Evolutionary conservation across 2,329 filamentous ascomycete genomes (phyloP).

Genomic region (Myriosclerotinia scirpicola): DNA sequence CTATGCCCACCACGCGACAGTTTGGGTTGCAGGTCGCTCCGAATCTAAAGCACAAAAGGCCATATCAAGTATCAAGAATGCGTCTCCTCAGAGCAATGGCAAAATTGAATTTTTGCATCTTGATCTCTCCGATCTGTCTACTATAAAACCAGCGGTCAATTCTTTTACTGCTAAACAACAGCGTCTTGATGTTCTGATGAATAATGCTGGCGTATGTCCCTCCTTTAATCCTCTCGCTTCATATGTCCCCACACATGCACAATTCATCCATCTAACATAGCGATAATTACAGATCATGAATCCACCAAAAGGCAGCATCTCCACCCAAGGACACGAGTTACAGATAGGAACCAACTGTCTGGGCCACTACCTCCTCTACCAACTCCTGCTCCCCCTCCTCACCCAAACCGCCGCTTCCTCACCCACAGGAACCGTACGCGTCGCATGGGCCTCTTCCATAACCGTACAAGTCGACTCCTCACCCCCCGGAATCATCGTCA

Average conservation of each 20-base stretch:
- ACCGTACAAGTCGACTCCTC: slow-evolving; percentile 27
- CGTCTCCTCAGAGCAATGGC: not conserved
- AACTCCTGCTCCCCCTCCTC: slow-evolving; percentile 38
- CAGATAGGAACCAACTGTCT: slow-evolving; percentile 38
- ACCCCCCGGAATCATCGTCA: slow-evolving; percentile 25
- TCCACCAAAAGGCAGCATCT: slow-evolving; percentile 36
- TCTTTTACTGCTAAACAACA: slow-evolving; percentile 8
- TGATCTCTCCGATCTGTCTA: not conserved
- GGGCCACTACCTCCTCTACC: slow-evolving; percentile 42
- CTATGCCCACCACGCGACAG: not conserved
- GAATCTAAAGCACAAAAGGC: slow-evolving; percentile 4
- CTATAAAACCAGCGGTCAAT: slow-evolving; percentile 3
- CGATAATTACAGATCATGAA: slow-evolving; percentile 37
- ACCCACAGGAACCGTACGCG: slow-evolving; percentile 25
- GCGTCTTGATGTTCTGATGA: slow-evolving; percentile 11
- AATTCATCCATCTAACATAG: not conserved
- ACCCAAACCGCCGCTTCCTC: slow-evolving; percentile 26
- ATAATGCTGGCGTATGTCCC: slow-evolving; percentile 11
- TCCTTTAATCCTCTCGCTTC: not conserved
- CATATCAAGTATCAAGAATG: not conserved
- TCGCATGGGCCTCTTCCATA: slow-evolving; percentile 29
- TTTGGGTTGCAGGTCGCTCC: slow-evolving; percentile 6
- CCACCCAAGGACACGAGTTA: slow-evolving; percentile 40
- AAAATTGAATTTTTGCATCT: not conserved
- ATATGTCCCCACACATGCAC: not conserved